Evolutionary conservation across 2,329 filamentous ascomycete species (phyloP).

Genomic region (Trematosphaeria pertusa): DNA sequence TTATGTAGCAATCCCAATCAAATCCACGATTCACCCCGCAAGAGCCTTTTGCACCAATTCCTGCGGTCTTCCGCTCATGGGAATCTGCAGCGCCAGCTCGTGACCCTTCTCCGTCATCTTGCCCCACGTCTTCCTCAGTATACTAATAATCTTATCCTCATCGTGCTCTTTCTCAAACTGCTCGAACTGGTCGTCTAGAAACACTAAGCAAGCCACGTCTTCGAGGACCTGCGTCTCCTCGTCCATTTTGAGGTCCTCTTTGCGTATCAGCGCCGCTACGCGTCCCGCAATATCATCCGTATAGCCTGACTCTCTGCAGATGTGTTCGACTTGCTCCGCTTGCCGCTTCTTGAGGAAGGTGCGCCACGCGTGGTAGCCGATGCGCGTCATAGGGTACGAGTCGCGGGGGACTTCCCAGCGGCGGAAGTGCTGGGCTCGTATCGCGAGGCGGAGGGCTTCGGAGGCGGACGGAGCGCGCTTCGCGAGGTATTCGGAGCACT

Average conservation of each 20-base stretch:
- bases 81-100: conserved; percentile 43
- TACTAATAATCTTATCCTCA: conserved; percentile 75
- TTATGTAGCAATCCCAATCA: conserved; percentile 7
- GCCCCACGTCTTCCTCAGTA: conserved; percentile 50
- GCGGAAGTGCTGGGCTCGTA: conserved; percentile 83
- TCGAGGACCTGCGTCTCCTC: conserved; percentile 78
- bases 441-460: conserved; percentile 73
- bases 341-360: conserved; percentile 76
- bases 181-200: conserved; percentile 86
- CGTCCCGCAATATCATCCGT: conserved; percentile 62
- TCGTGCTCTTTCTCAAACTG: conserved; percentile 76
- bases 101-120: conserved; percentile 49
- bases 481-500: conserved; percentile 78
- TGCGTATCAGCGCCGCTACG: conserved; percentile 76
- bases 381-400: conserved; percentile 74
- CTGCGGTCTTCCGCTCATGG: conserved; percentile 35
- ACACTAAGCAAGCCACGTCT: conserved; percentile 86
- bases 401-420: conserved; percentile 83
- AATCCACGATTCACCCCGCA: conserved; percentile 23
- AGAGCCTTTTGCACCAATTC: conserved; percentile 44
- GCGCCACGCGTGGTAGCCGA: conserved; percentile 83
- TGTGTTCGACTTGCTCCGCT: conserved; percentile 63
- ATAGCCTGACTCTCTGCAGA: conserved; percentile 62
- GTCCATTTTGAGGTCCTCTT: conserved; percentile 72
- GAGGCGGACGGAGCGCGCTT: conserved; percentile 67